These are phyloP conservation scores for Eremochloa ophiuroides DNA, from an alignment of 176 grass and related monocot genomes.

Conservation along the genomic window DNA sequence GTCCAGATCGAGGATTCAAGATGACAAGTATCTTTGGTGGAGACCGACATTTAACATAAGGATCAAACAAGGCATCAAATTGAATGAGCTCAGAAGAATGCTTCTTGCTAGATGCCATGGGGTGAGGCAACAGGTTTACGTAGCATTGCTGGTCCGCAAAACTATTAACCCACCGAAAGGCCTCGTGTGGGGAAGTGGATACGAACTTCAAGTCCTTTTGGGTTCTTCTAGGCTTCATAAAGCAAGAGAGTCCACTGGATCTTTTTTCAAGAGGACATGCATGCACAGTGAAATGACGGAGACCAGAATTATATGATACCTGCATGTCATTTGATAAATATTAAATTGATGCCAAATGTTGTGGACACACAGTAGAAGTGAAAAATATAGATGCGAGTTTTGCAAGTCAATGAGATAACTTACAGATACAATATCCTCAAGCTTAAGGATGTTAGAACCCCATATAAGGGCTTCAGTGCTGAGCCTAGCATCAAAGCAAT, in stretches of 20 bases:
- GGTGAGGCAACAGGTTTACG: constrained; percentile 89
- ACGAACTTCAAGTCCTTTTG: constrained; percentile 87
- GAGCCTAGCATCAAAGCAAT: constrained; percentile 77
- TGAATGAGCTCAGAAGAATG: constrained; percentile 65
- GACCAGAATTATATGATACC: constrained; percentile 64
- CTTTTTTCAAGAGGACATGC: constrained; percentile 77
- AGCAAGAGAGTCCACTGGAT: constrained; percentile 66
- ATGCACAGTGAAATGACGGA: constrained; percentile 88
- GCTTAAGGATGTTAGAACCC: constrained; percentile 74
- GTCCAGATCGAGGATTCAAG: constrained; percentile 95
- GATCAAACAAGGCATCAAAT: constrained; percentile 74
- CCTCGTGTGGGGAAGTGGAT: constrained; percentile 72
- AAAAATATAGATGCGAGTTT: constrained; percentile 20
- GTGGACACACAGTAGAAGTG: constrained; percentile 1
- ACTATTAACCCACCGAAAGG: constrained; percentile 83
- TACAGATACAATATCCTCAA: constrained; percentile 93
- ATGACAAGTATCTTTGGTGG: constrained; percentile 89
- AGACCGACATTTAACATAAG: constrained; percentile 90
- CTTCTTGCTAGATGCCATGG: constrained; percentile 84
- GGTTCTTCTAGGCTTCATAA: constrained; percentile 74
- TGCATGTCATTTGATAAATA: constrained; percentile 19
- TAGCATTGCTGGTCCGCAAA: constrained; percentile 97
- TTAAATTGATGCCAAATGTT: constrained; percentile 20
- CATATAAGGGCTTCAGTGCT: constrained; percentile 87
- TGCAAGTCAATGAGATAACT: constrained; percentile 45